Conservation (phyloP, 2,329 filamentous ascomycete species). For the Rhexocercosporidium sp. region DNA sequence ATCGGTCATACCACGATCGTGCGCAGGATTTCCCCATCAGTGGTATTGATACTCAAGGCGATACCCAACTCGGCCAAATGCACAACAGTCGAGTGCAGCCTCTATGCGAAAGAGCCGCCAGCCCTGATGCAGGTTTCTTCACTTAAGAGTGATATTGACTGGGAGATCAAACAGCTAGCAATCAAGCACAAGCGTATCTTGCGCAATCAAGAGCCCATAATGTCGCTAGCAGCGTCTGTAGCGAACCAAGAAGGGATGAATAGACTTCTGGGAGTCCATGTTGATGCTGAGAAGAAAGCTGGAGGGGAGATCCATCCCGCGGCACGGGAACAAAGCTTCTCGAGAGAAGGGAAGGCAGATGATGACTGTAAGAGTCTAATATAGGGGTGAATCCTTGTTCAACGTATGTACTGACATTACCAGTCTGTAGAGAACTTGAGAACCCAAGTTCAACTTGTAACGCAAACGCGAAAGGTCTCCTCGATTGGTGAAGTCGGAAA, state of each 20-base stretch:
- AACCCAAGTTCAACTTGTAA: constrained; percentile 24
- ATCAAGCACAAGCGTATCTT: constrained; percentile 6
- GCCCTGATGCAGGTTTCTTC: background rate
- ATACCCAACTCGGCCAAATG: constrained; percentile 16
- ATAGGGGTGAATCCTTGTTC: background rate
- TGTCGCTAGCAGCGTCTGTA: background rate
- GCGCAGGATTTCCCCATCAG: constrained; percentile 3
- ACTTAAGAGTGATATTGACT: constrained; percentile 14
- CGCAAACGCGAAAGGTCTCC: constrained; percentile 26
- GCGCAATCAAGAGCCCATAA: constrained; percentile 10
- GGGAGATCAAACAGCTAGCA: constrained; percentile 15
- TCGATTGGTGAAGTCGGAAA: constrained; percentile 29
- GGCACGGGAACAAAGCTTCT: constrained; percentile 30
- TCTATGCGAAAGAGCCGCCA: background rate
- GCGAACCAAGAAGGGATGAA: constrained; percentile 23
- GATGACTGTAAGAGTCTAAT: constrained; percentile 37
- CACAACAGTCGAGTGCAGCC: constrained; percentile 19
- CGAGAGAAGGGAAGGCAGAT: constrained; percentile 32
- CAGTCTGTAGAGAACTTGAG: constrained; percentile 29
- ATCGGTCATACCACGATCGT: constrained; percentile 19
- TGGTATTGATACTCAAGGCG: constrained; percentile 13
- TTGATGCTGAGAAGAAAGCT: constrained; percentile 23
- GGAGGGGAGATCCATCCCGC: constrained; percentile 35
- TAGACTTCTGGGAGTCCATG: constrained; percentile 29
- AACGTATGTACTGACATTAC: background rate